These are phyloP conservation scores for Nepenthes mirabilis DNA, from an alignment of 148 eudicot genomes.

Conservation along the genomic window DNA sequence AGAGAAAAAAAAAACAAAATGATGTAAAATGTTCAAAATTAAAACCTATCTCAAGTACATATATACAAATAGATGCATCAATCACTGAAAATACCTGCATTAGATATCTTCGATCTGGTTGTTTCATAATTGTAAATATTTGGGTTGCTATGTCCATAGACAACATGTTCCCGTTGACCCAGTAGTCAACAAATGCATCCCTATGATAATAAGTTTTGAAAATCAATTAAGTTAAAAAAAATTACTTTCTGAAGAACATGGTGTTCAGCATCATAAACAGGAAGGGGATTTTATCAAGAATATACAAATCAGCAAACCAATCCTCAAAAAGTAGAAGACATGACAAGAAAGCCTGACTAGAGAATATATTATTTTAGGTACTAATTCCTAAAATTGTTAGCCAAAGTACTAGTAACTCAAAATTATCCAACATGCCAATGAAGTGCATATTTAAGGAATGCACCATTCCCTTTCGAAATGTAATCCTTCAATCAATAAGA, in stretches of 20 bases:
- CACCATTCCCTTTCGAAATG: too few relatives aligned
- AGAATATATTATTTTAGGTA: too few relatives aligned
- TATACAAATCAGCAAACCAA: too few relatives aligned
- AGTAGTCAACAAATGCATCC: constrained; percentile 89
- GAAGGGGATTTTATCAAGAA: too few relatives aligned
- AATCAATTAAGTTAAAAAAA: background rate
- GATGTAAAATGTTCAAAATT: background rate
- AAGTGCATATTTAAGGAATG: too few relatives aligned
- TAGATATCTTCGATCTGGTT: constrained; percentile 50
- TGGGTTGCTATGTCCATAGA: constrained; percentile 68
- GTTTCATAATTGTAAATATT: constrained; percentile 66
- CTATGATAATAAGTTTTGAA: constrained; percentile 16
- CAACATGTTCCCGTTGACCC: constrained; percentile 87
- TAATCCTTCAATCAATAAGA: too few relatives aligned
- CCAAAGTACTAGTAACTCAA: too few relatives aligned
- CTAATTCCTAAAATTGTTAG: too few relatives aligned
- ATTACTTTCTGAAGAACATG: background rate
- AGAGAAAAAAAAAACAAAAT: constrained; percentile 1
- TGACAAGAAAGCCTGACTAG: too few relatives aligned
- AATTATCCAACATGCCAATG: too few relatives aligned
- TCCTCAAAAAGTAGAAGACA: too few relatives aligned
- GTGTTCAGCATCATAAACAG: background rate
- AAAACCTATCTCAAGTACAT: background rate
- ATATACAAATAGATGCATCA: background rate
- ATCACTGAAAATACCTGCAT: constrained; percentile 40